A percentile compares a stretch with the other conserved stretches of the same genome.
phyloP scores from a whole-genome alignment of 257 asterid species.

The Buddleja alternifolia region DNA sequence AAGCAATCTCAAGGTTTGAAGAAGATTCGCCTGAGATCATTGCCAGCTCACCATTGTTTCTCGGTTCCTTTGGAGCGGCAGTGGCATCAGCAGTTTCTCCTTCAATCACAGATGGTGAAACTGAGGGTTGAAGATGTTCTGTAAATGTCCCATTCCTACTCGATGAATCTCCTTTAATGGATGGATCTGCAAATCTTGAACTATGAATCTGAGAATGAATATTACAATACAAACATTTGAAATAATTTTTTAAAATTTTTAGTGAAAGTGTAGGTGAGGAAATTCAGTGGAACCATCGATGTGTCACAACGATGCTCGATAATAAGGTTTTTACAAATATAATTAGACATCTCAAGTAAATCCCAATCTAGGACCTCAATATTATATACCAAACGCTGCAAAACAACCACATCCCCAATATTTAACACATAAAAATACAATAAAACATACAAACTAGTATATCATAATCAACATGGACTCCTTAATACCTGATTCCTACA shows the following conservation, averaged over 20 bases:
- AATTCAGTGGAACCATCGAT: constrained; percentile 18
- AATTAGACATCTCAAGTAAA: constrained; percentile 13
- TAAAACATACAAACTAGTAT: constrained; percentile 17
- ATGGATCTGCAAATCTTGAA: constrained; percentile 49
- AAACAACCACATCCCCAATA: constrained; percentile 21
- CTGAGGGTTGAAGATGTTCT: constrained; percentile 39
- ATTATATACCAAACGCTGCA: neutral
- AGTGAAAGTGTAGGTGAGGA: neutral
- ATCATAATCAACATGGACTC: constrained; percentile 5
- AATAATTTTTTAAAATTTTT: neutral
- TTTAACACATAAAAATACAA: constrained; percentile 16
- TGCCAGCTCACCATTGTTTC: constrained; percentile 34
- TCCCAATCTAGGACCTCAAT: constrained; percentile 15
- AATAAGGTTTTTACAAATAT: neutral
- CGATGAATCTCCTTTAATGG: constrained; percentile 35
- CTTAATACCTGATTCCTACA: constrained; percentile 22
- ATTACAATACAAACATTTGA: constrained; percentile 18
- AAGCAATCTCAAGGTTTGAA: constrained; percentile 47
- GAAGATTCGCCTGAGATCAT: constrained; percentile 31
- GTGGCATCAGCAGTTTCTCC: constrained; percentile 29
- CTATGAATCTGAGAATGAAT: constrained; percentile 15
- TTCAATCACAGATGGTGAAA: constrained; percentile 27
- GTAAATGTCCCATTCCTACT: constrained; percentile 34
- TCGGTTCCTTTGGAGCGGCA: constrained; percentile 32
- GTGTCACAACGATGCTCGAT: neutral